Evolutionary conservation across 306 rosid species (phyloP).

Genomic region (Chamaecrista fasciculata): DNA sequence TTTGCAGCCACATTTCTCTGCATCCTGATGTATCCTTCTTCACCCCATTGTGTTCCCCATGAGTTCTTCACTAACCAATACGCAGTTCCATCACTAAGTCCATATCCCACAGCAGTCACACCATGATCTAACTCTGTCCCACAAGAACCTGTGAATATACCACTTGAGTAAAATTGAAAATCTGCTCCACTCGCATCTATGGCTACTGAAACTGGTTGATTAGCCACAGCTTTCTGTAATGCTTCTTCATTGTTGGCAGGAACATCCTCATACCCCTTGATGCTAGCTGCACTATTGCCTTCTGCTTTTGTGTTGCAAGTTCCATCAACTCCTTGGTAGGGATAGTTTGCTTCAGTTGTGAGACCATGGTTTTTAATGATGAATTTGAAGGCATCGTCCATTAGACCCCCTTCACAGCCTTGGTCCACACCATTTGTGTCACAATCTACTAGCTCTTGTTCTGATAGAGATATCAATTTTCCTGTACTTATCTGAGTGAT

Average conservation of each 20-base stretch:
- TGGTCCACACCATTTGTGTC: too few species aligned
- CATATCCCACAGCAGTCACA: conserved; percentile 49
- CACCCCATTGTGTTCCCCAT: too few species aligned
- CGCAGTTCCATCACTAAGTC: conserved; percentile 17
- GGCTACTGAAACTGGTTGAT: too few species aligned
- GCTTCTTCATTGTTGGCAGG: conserved; percentile 35
- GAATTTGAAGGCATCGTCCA: too few species aligned
- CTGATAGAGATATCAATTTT: conserved; percentile 32
- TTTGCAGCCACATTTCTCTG: too few species aligned
- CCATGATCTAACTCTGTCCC: too few species aligned
- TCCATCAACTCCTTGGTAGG: conserved; percentile 36
- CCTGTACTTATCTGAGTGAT: conserved; percentile 27
- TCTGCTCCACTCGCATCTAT: conserved; percentile 44
- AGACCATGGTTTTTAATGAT: too few species aligned
- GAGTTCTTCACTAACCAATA: conserved; percentile 51
- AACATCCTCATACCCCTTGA: conserved; percentile 39
- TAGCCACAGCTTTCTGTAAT: too few species aligned
- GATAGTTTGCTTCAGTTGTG: conserved; percentile 30
- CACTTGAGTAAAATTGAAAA: conserved; percentile 39
- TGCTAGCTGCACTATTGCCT: conserved; percentile 20
- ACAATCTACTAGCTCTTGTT: conserved; percentile 55
- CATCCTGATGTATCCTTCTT: too few species aligned
- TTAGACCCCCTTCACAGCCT: too few species aligned
- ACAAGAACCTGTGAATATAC: conserved; percentile 43
- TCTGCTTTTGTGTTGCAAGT: too few species aligned